Conservation (phyloP, 495 filamentous ascomycete genomes). For the Thermochaetoides thermophila region DNA sequence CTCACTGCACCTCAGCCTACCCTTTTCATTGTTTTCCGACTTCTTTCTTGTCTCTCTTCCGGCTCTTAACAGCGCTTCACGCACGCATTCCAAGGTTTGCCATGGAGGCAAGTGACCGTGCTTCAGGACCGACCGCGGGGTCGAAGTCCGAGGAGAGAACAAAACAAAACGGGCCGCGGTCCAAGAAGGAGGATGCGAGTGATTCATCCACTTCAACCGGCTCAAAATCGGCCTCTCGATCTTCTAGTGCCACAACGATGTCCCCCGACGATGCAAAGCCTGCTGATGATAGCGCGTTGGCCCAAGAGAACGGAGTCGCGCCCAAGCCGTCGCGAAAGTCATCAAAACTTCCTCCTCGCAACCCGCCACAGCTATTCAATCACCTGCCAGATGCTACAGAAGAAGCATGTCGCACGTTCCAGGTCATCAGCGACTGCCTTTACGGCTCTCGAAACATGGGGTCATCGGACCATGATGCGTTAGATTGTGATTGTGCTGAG, state of each 20-base stretch:
- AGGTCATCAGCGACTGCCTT: slow-evolving; percentile 63
- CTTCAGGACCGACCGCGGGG: slow-evolving; percentile 18
- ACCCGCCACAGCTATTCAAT: slow-evolving; percentile 48
- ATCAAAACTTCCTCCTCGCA: slow-evolving; percentile 44
- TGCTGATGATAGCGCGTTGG: slow-evolving; percentile 25
- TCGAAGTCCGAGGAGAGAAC: slow-evolving; percentile 18
- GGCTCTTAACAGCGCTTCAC: slow-evolving; percentile 1
- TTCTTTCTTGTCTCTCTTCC: background rate
- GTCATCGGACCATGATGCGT: slow-evolving; percentile 71
- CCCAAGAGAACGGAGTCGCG: slow-evolving; percentile 31
- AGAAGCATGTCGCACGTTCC: slow-evolving; percentile 63
- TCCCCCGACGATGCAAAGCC: slow-evolving; percentile 32
- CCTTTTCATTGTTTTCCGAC: background rate
- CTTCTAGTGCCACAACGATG: slow-evolving; percentile 24
- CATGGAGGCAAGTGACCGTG: slow-evolving; percentile 30
- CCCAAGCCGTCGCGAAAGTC: slow-evolving; percentile 61
- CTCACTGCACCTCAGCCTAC: too few relatives aligned
- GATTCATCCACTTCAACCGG: slow-evolving; percentile 23
- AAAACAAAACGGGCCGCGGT: slow-evolving; percentile 14
- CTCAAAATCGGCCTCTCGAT: slow-evolving; percentile 24
- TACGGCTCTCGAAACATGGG: slow-evolving; percentile 86
- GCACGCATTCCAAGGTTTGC: slow-evolving; percentile 2
- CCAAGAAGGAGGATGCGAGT: slow-evolving; percentile 26
- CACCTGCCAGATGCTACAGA: slow-evolving; percentile 58
- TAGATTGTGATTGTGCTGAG: slow-evolving; percentile 91